Evolutionary conservation across 805 yeast species (phyloP), one percentile per base, ranked within the genome.

Genomic region (Wickerhamomyces hampshirensis): DNA sequence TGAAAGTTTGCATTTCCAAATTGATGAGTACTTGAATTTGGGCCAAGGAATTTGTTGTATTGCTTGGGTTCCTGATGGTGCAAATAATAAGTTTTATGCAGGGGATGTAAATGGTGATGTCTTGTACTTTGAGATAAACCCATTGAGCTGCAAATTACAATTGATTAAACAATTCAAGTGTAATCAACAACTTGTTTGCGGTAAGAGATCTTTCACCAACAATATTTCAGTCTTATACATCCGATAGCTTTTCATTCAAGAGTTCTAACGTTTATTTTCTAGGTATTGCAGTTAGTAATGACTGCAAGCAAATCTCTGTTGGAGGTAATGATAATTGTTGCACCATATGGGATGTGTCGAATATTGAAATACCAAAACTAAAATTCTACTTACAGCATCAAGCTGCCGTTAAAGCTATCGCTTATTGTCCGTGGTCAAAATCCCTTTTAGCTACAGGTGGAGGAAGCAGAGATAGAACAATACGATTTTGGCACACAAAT

Each of bases 351-450:
- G 77, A 83, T 46, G 69, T 84, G 15, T 35, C 62, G 3, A 53
- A 66, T 35, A 39, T 60, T 5, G 29, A 42, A 4, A 37, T 53
- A 0, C 83, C 91, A 8, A 50, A 37, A 16, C 48, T 73, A 32
- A 58, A 62, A 41, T 75, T 68, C 51, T 54, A 59, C 8, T 62
- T 88, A 34, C 74, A 69, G 1, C 97, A 89, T 51, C 62, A 66
- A 3, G 95, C 96, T 2, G 97, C 97, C 0, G 89, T 89, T 0
- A 88, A 88, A 49, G 97, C 96, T 0, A 65, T 89, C 30, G 83
- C 91, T 4, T 89, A 75, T 50, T 89, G 96, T 54, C 97, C 97
- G 0, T 88, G 96, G 96, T 71, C 86, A 14, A 76, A 76, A 11
- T 69, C 82, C 3, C 60, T 89, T 7, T 56, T 89, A 24, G 96